phyloP scores from a whole-genome alignment of 2,329 filamentous ascomycete species.

The Fusarium pilosicola region DNA sequence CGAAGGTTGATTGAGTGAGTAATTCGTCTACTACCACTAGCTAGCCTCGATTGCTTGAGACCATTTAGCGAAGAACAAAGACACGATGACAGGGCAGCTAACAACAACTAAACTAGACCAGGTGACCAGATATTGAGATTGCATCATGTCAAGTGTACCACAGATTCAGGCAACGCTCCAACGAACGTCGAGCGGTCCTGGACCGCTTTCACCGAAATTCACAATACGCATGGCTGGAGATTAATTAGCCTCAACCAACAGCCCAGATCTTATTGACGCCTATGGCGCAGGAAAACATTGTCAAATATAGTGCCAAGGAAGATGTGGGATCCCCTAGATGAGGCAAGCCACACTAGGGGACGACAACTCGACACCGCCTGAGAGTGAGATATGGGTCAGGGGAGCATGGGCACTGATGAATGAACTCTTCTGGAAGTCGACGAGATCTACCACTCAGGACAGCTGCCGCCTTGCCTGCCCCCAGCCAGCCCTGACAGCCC shows the following conservation, averaged over 20 bases:
- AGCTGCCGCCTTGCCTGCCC: constrained; percentile 25
- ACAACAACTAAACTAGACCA: constrained; percentile 16
- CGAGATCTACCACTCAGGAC: constrained; percentile 40
- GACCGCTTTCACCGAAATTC: constrained; percentile 43
- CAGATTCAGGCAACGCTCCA: constrained; percentile 32
- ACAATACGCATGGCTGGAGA: constrained; percentile 36
- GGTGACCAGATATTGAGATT: constrained; percentile 36
- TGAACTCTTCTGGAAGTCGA: constrained; percentile 41
- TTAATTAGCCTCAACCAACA: constrained; percentile 37
- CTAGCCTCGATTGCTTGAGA: constrained; percentile 18
- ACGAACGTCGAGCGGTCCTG: constrained; percentile 17
- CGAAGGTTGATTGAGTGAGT: constrained; percentile 19
- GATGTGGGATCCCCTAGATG: constrained; percentile 35
- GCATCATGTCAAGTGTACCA: constrained; percentile 20
- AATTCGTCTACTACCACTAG: constrained; percentile 6
- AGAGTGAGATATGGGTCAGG: constrained; percentile 22
- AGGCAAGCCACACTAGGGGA: constrained; percentile 43
- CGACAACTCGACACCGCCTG: constrained; percentile 36
- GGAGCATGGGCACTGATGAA: constrained; percentile 21
- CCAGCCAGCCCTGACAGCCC: constrained; percentile 30
- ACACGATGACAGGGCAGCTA: not conserved
- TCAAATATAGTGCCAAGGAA: constrained; percentile 29
- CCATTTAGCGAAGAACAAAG: constrained; percentile 23
- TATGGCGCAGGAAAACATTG: constrained; percentile 29
- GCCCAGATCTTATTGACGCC: constrained; percentile 18